Evolutionary conservation across 805 yeast species (phyloP), one percentile per base, ranked within the genome.

Genomic region (Candida mattraensis): DNA sequence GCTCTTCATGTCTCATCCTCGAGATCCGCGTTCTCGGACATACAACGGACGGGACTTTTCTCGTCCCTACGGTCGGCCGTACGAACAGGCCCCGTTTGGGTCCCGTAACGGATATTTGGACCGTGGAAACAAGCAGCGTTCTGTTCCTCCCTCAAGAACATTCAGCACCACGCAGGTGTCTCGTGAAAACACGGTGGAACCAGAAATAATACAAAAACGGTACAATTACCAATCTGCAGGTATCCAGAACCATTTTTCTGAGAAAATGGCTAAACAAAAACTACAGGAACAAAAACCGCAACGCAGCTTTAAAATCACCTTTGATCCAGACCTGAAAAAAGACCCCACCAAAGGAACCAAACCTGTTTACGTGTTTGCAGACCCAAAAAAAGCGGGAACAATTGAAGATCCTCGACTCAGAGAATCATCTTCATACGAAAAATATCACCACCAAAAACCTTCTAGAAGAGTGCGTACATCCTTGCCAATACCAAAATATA

Each of bases 311-410:
- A 68, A 61, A 41, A 74, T 77, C 0, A 43, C 64, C 2, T 76
- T 74, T 47, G 86, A 80, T 47, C 76, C 77, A 2, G 74, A 69
- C 16, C 40, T 69, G 5, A 65, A 66, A 37, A 75, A 72, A 45
- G 66, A 48, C 16, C 31, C 48, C 8, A 4, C 40, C 4, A 48
- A 47, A 31, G 54, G 53, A 3, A 35, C 70, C 21, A 61, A 62
- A 26, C 48, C 63, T 3, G 58, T 62, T 26, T 74, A 74, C 3
- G 55, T 58, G 18, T 39, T 52, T 15, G 54, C 61, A 3, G 53
- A 63, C 8, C 56, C 60, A 24, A 64, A 70, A 19, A 61, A 63
- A 31, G 35, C 51, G 34, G 40, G 21, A 21, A 30, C 29, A 14
- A 30, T 34, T 7, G 11, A 9, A 3, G 60, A 56, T 35, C 60